Evolutionary conservation across 2,329 filamentous ascomycete genomes (phyloP).

Genomic region (Microdochium trichocladiopsis): DNA sequence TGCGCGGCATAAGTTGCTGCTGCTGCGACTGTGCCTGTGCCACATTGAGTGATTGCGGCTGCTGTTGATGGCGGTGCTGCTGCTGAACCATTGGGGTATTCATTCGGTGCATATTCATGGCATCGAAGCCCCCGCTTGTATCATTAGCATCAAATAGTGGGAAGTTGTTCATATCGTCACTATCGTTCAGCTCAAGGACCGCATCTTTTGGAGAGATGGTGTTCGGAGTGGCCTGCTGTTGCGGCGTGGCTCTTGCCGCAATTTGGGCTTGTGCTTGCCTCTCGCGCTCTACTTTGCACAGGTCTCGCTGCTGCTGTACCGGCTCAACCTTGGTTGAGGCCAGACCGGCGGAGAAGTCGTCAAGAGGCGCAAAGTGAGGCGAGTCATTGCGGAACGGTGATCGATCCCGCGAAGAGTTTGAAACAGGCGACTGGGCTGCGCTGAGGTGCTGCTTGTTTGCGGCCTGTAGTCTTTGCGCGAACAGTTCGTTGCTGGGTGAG

Average conservation of each 20-base stretch:
- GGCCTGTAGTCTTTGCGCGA: constrained; percentile 70
- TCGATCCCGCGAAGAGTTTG: constrained; percentile 50
- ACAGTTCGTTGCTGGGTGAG: constrained; percentile 52
- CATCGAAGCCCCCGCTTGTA: constrained; percentile 28
- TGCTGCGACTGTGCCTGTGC: constrained; percentile 7
- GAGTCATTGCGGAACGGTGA: constrained; percentile 78
- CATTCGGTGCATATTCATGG: background rate
- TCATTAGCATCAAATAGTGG: constrained; percentile 65
- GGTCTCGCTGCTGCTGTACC: constrained; percentile 53
- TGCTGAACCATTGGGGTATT: too few species aligned
- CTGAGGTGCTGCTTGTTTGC: constrained; percentile 68
- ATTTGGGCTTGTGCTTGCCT: constrained; percentile 34
- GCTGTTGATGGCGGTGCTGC: constrained; percentile 9
- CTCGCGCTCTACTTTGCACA: constrained; percentile 54
- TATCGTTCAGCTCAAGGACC: constrained; percentile 74
- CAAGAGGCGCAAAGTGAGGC: constrained; percentile 43
- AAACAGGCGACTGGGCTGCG: constrained; percentile 44
- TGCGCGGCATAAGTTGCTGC: constrained; percentile 8
- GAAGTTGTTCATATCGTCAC: constrained; percentile 61
- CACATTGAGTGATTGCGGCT: constrained; percentile 2
- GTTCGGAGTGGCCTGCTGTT: constrained; percentile 51
- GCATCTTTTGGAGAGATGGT: constrained; percentile 96
- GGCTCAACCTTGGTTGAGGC: constrained; percentile 25
- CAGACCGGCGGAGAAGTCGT: constrained; percentile 30
- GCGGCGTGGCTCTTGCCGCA: constrained; percentile 24